phyloP scores from a whole-genome alignment of 805 yeast genomes.

The Metschnikowia dekortorum region DNA sequence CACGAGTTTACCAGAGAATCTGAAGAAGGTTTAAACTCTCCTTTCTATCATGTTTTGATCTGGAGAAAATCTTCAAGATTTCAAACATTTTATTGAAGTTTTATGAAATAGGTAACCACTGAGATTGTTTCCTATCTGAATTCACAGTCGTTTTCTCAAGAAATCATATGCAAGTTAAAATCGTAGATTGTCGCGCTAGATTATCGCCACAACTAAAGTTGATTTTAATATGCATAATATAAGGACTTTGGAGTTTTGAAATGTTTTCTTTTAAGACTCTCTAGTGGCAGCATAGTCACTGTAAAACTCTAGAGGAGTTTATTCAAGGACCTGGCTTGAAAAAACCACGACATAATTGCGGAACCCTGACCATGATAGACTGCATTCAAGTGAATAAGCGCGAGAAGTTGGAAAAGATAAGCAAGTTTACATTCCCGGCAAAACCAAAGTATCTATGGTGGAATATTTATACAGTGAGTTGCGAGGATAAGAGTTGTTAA shows the following conservation, averaged over 20 bases:
- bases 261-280: neutral
- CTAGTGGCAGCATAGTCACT: too few relatives aligned
- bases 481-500: neutral
- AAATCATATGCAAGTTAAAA: constrained; percentile 2
- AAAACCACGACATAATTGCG: neutral
- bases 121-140: neutral
- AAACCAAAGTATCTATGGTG: neutral
- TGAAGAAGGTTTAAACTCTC: neutral
- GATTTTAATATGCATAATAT: neutral
- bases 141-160: neutral
- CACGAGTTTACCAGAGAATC: neutral
- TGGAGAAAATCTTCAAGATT: neutral
- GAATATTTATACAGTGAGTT: neutral
- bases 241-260: too few relatives aligned
- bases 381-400: constrained; percentile 2
- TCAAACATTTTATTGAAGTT: neutral
- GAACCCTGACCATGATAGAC: neutral
- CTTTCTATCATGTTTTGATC: too few relatives aligned
- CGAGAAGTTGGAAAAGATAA: neutral
- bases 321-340: neutral
- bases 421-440: constrained; percentile 2
- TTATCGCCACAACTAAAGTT: neutral
- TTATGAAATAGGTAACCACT: neutral
- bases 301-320: too few relatives aligned
- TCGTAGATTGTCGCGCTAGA: neutral